Evolutionary conservation across 805 yeast species (phyloP), one percentile per base, ranked within the genome.

Genomic region (Metschnikowia colocasiae): DNA sequence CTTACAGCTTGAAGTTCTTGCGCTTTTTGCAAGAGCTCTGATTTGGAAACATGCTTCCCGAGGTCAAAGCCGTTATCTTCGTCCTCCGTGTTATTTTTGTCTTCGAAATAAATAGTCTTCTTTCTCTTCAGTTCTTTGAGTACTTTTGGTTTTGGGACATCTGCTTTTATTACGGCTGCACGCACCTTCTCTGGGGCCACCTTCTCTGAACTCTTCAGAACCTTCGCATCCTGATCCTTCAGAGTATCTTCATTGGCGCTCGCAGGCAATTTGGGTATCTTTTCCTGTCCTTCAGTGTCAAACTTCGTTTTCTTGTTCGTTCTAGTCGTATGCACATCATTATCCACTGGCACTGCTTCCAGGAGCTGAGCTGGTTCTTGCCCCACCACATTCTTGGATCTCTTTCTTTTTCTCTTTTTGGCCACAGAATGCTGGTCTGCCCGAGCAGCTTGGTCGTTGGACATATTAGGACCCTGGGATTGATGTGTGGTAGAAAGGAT

Each of bases 1-100:
- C 96, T 70, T 1, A 75, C 63, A 35, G 73, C 67, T 3, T 82
- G 67, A 13, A 88, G 67, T 16, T 69, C 65, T 4, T 50, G 51
- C 0, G 82, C 74, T 49, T 54, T 81, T 60, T 61, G 62, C 39
- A 64, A 62, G 29, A 82, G 51, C 38, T 68, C 61, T 6, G 46
- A 31, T n/a, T 50, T 36, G n/a, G 55, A 40, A 6, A 35, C 47
- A 13, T 27, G 38, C n/a, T 39, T 15, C 8, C 38, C 41, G n/a
- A 43, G 15, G 26, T 50, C 48, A 45, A 59, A 57, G 27, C 23
- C 38, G 9, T 30, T 16, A 5, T 58, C 63, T 8, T 62, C 68
- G 5, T 63, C 66, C 18, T 69, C 74, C 31, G 67, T 69, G 22
- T 67, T 73, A 40, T 65, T 68, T 47, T 56, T 50, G 36, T 67